Percentiles rank a stretch among this genome's conserved stretches.
Evolutionary conservation across 2,329 filamentous ascomycete genomes (phyloP).

Genomic region (Ceratocystis huliohia): DNA sequence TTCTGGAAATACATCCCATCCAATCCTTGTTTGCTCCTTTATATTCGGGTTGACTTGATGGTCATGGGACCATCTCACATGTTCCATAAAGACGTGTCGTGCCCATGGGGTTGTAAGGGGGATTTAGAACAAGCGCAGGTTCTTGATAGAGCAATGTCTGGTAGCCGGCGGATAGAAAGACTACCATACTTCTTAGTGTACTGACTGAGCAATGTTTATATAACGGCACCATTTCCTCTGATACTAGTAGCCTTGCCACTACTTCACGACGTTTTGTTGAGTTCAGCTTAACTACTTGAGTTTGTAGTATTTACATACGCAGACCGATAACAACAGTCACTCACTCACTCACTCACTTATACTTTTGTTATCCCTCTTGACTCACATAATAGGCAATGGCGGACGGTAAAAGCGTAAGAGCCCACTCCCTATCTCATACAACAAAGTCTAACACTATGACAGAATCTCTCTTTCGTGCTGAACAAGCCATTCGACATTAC

Average conservation of each 20-base stretch:
- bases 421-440: not conserved
- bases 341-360: not conserved
- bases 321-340: not conserved
- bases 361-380: not conserved
- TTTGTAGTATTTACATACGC: not conserved
- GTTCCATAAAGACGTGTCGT: not conserved
- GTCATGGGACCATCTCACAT: conserved; percentile 9
- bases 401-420: conserved; percentile 21
- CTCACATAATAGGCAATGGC: conserved; percentile 5
- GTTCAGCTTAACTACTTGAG: not conserved
- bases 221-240: too few species aligned
- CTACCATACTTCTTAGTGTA: not conserved
- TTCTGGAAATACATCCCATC: not conserved
- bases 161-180: conserved; percentile 5
- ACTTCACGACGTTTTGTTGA: not conserved
- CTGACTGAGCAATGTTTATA: not conserved
- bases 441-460: conserved; percentile 4
- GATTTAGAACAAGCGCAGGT: not conserved
- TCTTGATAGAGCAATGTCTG: not conserved
- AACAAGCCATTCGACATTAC: conserved; percentile 59
- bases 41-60: not conserved
- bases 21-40: not conserved
- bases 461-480: conserved; percentile 80
- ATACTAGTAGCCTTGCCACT: not conserved
- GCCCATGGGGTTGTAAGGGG: not conserved